These are phyloP conservation scores for Drechslerella dactyloides DNA, from an alignment of 2,329 filamentous ascomycete species.

Conservation along the genomic window DNA sequence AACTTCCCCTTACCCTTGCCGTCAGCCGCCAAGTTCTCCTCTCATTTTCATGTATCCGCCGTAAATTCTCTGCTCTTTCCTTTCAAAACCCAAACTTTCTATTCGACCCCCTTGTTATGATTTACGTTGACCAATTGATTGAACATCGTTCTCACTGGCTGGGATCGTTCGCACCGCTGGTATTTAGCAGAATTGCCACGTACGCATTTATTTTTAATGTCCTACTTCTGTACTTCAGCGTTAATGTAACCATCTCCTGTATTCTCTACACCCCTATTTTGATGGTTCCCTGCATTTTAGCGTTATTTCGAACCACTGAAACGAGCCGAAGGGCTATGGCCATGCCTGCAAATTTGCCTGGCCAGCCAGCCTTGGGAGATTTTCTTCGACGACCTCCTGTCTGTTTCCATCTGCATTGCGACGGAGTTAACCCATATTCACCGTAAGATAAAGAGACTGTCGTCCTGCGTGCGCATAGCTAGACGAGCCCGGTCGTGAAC, in stretches of 20 bases:
- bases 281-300: slow-evolving; percentile 34
- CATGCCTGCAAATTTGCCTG: background rate
- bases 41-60: slow-evolving; percentile 15
- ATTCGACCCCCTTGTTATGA: background rate
- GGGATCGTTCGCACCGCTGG: background rate
- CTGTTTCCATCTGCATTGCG: slow-evolving; percentile 29
- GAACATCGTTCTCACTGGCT: slow-evolving; percentile 25
- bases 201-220: slow-evolving; percentile 3
- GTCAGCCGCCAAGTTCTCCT: slow-evolving; percentile 28
- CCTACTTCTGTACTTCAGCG: slow-evolving; percentile 13
- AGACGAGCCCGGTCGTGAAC: background rate
- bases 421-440: slow-evolving; percentile 26
- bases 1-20: slow-evolving; percentile 31
- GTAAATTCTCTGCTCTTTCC: background rate
- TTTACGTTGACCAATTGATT: background rate
- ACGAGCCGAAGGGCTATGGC: background rate
- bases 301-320: slow-evolving; percentile 21
- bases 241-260: slow-evolving; percentile 21
- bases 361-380: background rate
- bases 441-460: slow-evolving; percentile 4
- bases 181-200: slow-evolving; percentile 11
- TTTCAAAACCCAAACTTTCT: background rate
- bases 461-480: background rate
- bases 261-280: slow-evolving; percentile 4
- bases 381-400: background rate